Percentiles rank a stretch among this genome's conserved stretches.
Evolutionary conservation across 129 eudicot genomes (phyloP).

Genomic region (Arctium minus): DNA sequence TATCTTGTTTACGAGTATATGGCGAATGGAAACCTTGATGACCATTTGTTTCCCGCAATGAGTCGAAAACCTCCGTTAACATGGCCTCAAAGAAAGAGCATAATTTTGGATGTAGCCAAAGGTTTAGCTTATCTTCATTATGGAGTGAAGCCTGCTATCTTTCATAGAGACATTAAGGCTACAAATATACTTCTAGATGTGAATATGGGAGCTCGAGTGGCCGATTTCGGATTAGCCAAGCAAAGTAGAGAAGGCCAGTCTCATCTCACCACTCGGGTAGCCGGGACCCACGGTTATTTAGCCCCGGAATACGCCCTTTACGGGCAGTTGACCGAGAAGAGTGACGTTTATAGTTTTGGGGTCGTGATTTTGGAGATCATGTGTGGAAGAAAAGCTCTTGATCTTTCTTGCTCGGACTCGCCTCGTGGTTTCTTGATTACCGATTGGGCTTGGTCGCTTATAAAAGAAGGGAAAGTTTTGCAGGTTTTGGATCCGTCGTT

Average conservation of each 20-base stretch:
- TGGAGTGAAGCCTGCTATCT: constrained; percentile 76
- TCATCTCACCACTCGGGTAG: constrained; percentile 84
- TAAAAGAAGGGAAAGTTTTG: constrained; percentile 53
- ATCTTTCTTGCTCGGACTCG: constrained; percentile 46
- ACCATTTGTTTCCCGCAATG: constrained; percentile 50
- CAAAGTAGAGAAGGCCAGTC: constrained; percentile 80
- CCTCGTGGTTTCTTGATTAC: constrained; percentile 63
- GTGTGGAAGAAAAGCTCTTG: constrained; percentile 86
- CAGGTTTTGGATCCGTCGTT: constrained; percentile 46
- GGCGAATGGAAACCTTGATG: constrained; percentile 80
- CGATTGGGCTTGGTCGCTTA: constrained; percentile 82
- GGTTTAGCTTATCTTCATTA: constrained; percentile 74
- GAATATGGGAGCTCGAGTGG: constrained; percentile 78
- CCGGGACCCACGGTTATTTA: constrained; percentile 83
- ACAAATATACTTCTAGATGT: constrained; percentile 72
- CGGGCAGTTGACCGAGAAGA: constrained; percentile 75
- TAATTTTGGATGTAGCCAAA: constrained; percentile 70
- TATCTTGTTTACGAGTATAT: constrained; percentile 77
- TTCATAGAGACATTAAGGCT: constrained; percentile 74
- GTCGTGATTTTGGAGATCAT: constrained; percentile 72
- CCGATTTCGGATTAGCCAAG: constrained; percentile 81
- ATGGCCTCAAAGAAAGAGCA: constrained; percentile 79
- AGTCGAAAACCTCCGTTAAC: constrained; percentile 36
- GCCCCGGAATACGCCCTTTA: constrained; percentile 87
- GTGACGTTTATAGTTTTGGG: constrained; percentile 87